Evolutionary conservation across 306 rosid genomes (phyloP), one percentile per base, ranked within the genome.

Genomic region (Gillenia trifoliata): DNA sequence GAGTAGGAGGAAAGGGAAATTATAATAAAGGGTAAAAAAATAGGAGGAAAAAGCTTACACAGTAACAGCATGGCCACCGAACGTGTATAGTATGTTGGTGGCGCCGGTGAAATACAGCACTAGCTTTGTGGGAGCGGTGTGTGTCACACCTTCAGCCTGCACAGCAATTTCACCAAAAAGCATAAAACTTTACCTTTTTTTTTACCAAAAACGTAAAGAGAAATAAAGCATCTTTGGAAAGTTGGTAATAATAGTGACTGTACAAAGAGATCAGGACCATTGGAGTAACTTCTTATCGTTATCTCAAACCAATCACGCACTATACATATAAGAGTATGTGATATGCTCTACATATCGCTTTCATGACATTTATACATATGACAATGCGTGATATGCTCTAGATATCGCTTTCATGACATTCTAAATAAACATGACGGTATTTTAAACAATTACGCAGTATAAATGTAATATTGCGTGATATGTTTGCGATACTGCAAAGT

Each of bases 21-120:
- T 52, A 70, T 52, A 52, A 52, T 30, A 50, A 6, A 69, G 16
- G 34, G 50, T 11, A 23, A 11, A 20, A 30, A 67, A 30, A 16
- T 8, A 66, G 40, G 38, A 25, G 38, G 47, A 4, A 76, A 38
- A 52, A 22, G 56, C 89, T 79, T 82, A 94, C 99, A 94, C 99
- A 52, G 99, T 94, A 13, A 94, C 96, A 61, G 99, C 99, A 77
- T 94, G 99, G 66, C 99, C 99, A 78, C 99, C 99, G 79, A 94
- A 94, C 25, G 99, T 94, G 92, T 94, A 94, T 19, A 94, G 88
- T 54, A 94, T 94, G 61, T 94, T 92, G 59, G 99, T 94, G 74
- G 99, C 99, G 63, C 99, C 99, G 38, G 99, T 94, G 90, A 94
- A 94, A 71, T 94, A 94, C 50, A 94, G 88, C 62, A 94, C 99